phyloP scores from a whole-genome alignment of 176 grass and related monocot species.

The Hordeum marinum region DNA sequence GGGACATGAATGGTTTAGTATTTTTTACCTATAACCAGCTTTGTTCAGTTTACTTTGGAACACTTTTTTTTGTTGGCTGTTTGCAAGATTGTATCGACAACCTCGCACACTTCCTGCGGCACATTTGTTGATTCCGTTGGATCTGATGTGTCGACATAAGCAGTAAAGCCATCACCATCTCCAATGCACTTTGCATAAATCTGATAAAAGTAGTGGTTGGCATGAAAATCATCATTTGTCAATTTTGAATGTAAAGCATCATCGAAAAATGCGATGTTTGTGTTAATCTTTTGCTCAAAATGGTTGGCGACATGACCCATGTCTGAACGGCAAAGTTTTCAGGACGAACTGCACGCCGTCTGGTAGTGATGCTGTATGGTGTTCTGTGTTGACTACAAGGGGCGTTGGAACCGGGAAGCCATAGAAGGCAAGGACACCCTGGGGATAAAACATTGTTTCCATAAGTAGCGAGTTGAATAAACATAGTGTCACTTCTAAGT shows the following conservation, averaged over 20 bases:
- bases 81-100: background rate
- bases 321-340: constrained; percentile 28
- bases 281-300: background rate
- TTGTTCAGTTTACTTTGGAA: background rate
- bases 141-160: constrained; percentile 26
- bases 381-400: background rate
- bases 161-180: constrained; percentile 41
- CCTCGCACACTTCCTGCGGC: constrained; percentile 1
- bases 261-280: background rate
- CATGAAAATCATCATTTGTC: background rate
- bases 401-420: background rate
- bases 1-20: background rate
- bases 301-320: background rate
- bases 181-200: constrained; percentile 16
- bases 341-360: constrained; percentile 17
- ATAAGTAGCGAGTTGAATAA: background rate
- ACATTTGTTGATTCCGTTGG: background rate
- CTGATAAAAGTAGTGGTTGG: background rate
- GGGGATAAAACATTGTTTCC: background rate
- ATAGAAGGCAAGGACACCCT: constrained; percentile 38
- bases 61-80: background rate
- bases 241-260: background rate
- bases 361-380: background rate
- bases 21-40: constrained; percentile 30
- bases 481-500: background rate